Percentiles rank a stretch among this genome's conserved stretches.
Evolutionary conservation across 75 land plant genomes (phyloP).

Genomic region (Cunninghamia lanceolata): DNA sequence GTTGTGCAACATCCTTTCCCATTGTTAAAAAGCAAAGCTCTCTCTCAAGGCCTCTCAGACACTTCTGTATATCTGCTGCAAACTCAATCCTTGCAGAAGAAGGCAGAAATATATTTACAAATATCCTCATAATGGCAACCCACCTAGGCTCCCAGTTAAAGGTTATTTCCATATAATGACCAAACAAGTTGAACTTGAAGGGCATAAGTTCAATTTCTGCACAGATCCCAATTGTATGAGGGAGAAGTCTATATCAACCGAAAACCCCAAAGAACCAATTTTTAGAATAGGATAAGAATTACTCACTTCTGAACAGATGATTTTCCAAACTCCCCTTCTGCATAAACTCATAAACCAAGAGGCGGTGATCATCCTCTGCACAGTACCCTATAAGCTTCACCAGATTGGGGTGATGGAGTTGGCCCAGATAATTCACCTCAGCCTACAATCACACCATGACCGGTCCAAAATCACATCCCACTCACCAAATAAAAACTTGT

Average conservation of each 20-base stretch:
- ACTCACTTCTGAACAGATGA: slow-evolving; percentile 33
- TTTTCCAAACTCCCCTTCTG: slow-evolving; percentile 35
- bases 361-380: slow-evolving; percentile 27
- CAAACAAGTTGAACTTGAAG: not conserved
- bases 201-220: not conserved
- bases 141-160: not conserved
- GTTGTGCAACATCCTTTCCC: not conserved
- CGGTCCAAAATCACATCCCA: not conserved
- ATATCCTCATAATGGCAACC: not conserved
- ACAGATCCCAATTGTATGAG: not conserved
- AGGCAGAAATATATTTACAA: not conserved
- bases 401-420: slow-evolving; percentile 37
- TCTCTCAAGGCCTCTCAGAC: slow-evolving; percentile 1
- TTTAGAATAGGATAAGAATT: not conserved
- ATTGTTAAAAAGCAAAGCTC: not conserved
- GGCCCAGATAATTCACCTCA: slow-evolving; percentile 18
- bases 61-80: not conserved
- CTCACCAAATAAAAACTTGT: not conserved
- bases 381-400: slow-evolving; percentile 44
- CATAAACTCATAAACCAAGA: slow-evolving; percentile 46
- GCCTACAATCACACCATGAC: slow-evolving; percentile 2
- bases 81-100: slow-evolving; percentile 4
- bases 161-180: not conserved
- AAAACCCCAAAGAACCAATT: not conserved
- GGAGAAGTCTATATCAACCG: not conserved